phyloP scores from a whole-genome alignment of 495 filamentous ascomycete genomes.

The Talaromyces liani region DNA sequence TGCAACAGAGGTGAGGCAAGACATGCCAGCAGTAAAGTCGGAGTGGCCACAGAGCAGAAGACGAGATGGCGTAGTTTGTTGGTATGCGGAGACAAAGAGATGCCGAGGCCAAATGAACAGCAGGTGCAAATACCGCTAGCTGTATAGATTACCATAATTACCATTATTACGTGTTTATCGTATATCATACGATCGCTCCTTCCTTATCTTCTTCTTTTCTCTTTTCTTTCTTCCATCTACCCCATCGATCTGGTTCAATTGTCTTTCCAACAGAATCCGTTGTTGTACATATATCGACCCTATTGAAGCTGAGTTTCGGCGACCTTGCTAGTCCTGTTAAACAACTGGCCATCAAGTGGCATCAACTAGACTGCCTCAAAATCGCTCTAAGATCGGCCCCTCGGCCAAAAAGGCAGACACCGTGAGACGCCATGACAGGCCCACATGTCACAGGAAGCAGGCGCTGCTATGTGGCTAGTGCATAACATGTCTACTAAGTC shows the following conservation, averaged over 20 bases:
- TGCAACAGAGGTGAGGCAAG: background rate
- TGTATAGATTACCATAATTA: background rate
- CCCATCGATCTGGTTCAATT: background rate
- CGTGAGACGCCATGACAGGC: background rate
- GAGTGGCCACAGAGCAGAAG: background rate
- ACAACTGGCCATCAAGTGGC: background rate
- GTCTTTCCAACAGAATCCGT: background rate
- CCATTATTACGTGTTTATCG: background rate
- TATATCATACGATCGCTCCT: background rate
- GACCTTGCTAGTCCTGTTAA: no score
- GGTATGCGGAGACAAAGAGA: background rate
- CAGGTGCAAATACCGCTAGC: background rate
- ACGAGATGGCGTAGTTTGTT: background rate
- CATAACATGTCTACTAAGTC: background rate
- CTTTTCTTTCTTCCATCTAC: background rate
- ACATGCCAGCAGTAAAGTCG: background rate
- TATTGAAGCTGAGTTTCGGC: no score
- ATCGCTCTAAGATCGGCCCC: background rate
- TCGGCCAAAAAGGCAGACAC: background rate
- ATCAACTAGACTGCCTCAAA: background rate
- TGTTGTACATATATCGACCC: background rate
- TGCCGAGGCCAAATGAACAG: background rate
- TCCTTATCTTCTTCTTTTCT: background rate
- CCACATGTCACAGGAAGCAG: no score
- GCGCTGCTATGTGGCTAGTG: background rate